These are phyloP conservation scores for Kappamyces sp. DNA, from an alignment of 192 early-diverging fungal genomes.

Conservation along the genomic window DNA sequence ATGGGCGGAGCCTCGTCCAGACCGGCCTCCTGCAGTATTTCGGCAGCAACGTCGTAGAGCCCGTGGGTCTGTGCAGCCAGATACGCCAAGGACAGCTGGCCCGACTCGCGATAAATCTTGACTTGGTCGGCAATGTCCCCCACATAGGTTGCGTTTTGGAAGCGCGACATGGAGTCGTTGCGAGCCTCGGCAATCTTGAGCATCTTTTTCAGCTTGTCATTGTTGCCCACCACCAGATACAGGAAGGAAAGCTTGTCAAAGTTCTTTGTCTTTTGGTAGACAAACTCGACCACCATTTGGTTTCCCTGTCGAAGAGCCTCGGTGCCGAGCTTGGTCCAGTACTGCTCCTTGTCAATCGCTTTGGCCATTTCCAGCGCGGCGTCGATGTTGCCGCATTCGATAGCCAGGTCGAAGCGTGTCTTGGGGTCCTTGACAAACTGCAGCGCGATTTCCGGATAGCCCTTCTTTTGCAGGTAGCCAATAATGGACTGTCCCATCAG, in stretches of 20 bases:
- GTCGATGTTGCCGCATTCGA: constrained; percentile 95
- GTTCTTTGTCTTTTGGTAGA: constrained; percentile 86
- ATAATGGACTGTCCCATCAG: constrained; percentile 98
- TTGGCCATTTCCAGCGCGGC: constrained; percentile 94
- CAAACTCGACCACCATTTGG: constrained; percentile 79
- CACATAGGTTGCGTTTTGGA: constrained; percentile 87
- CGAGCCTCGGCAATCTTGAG: constrained; percentile 85
- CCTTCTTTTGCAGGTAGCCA: constrained; percentile 98
- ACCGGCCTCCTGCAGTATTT: constrained; percentile 71
- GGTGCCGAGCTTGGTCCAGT: constrained; percentile 80
- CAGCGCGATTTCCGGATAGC: constrained; percentile 96
- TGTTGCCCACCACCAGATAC: constrained; percentile 88
- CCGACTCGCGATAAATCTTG: constrained; percentile 73
- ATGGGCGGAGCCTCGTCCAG: constrained; percentile 50
- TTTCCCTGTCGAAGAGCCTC: constrained; percentile 92
- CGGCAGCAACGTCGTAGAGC: constrained; percentile 74
- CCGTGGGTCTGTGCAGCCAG: constrained; percentile 87
- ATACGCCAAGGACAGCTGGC: constrained; percentile 88
- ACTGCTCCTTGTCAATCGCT: constrained; percentile 79
- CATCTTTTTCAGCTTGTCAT: constrained; percentile 90
- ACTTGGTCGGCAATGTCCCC: constrained; percentile 92
- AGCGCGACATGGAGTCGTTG: constrained; percentile 80
- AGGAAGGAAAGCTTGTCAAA: constrained; percentile 93
- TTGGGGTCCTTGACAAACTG: constrained; percentile 97
- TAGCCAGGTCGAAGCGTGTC: constrained; percentile 91